phyloP scores from a whole-genome alignment of 2,329 filamentous ascomycete species.

The Blastomyces gilchristii region DNA sequence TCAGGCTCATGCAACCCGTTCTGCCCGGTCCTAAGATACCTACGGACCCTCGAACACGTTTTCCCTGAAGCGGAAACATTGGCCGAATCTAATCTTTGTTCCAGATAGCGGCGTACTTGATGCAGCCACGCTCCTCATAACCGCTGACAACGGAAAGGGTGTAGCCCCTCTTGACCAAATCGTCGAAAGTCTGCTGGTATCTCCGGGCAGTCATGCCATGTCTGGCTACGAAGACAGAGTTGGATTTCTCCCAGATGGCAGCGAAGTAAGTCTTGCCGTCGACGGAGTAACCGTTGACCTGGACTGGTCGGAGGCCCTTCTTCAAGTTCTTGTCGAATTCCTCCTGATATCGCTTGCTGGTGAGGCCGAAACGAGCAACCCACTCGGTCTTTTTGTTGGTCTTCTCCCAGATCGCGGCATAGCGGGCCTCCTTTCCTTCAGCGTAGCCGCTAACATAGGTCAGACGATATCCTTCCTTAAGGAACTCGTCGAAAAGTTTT shows the following conservation, averaged over 20 bases:
- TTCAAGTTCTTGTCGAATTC: conserved; percentile 8
- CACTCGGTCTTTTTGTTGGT: not conserved
- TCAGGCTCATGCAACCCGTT: not conserved
- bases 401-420: conserved; percentile 13
- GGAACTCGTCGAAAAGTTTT: conserved; percentile 6
- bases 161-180: conserved; percentile 9
- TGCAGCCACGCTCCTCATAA: not conserved
- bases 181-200: conserved; percentile 11
- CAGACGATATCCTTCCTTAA: conserved; percentile 10
- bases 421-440: conserved; percentile 9
- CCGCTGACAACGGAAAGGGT: conserved; percentile 10
- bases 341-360: conserved; percentile 2
- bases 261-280: conserved; percentile 10
- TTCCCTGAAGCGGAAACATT: not conserved
- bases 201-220: conserved; percentile 8
- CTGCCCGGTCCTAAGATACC: not conserved
- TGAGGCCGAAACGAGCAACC: conserved; percentile 10
- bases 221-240: conserved; percentile 8
- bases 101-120: conserved; percentile 12
- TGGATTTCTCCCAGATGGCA: conserved; percentile 13
- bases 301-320: conserved; percentile 4
- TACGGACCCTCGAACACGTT: not conserved
- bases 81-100: not conserved
- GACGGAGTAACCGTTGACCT: conserved; percentile 11
- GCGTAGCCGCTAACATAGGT: conserved; percentile 13